Conservation (phyloP, 352 stramenopile species). For the Hyaloperonospora arabidopsidis region DNA sequence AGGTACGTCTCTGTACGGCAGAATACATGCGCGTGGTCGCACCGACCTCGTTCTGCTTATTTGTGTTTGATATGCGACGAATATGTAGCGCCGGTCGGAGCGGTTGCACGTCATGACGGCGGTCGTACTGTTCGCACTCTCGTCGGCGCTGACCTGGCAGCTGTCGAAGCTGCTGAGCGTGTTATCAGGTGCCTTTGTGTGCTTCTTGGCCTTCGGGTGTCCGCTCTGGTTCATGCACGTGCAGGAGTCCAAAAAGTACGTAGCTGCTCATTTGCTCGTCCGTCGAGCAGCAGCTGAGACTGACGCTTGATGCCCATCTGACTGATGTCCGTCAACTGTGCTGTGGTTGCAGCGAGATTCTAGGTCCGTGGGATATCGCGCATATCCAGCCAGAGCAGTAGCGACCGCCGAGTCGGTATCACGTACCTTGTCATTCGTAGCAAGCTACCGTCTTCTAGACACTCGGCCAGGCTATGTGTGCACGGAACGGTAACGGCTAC, state of each 20-base stretch:
- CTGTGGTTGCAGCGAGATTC: conserved; percentile 57
- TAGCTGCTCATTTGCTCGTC: conserved; percentile 1
- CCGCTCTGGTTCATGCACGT: conserved; percentile 88
- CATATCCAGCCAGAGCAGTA: conserved; percentile 66
- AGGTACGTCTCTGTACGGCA: conserved; percentile 30
- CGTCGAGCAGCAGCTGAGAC: background rate
- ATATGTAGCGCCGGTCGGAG: conserved; percentile 52
- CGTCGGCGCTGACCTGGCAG: conserved; percentile 67
- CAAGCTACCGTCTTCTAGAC: too few relatives aligned
- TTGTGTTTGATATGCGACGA: conserved; percentile 4
- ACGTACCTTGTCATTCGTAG: background rate
- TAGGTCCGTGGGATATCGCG: conserved; percentile 88
- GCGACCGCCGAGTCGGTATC: background rate
- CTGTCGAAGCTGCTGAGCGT: conserved; percentile 58
- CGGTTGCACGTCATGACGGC: conserved; percentile 57
- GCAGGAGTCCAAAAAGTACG: conserved; percentile 88
- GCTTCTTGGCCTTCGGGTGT: conserved; percentile 81
- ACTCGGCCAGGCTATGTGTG: too few relatives aligned
- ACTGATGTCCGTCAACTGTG: conserved; percentile 20
- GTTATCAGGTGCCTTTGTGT: conserved; percentile 50
- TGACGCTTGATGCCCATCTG: conserved; percentile 6
- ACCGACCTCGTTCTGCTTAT: conserved; percentile 5
- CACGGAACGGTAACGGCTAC: too few relatives aligned
- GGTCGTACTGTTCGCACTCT: conserved; percentile 59
- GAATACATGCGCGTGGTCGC: background rate